Conservation (phyloP, 2,329 filamentous ascomycete species). For the Epichloe sp. region DNA sequence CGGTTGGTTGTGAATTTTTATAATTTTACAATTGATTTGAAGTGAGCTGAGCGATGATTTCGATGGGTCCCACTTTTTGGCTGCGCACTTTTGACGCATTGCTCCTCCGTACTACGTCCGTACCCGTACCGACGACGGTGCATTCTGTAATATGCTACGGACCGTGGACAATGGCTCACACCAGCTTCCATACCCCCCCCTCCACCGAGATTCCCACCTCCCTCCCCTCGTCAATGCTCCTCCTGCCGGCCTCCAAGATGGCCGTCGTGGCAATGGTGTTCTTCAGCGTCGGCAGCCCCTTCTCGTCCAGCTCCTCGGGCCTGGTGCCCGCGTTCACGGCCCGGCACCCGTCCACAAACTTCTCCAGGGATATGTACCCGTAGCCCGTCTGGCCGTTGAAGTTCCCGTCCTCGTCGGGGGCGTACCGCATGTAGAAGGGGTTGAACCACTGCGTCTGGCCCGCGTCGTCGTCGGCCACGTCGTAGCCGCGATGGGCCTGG, state of each 20-base stretch:
- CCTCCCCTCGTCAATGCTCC: slow-evolving; percentile 65
- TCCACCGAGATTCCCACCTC: slow-evolving; percentile 60
- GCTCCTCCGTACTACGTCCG: too few species aligned
- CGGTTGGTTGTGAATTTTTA: not conserved
- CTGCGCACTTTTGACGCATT: not conserved
- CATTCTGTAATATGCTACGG: too few species aligned
- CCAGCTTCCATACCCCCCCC: slow-evolving; percentile 52
- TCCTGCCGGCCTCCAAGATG: slow-evolving; percentile 75
- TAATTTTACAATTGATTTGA: not conserved
- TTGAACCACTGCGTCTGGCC: slow-evolving; percentile 75
- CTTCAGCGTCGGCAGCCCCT: slow-evolving; percentile 69
- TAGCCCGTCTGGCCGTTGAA: slow-evolving; percentile 86
- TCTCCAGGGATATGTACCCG: slow-evolving; percentile 89
- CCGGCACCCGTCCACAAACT: slow-evolving; percentile 81
- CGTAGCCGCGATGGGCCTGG: slow-evolving; percentile 89
- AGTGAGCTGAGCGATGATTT: not conserved
- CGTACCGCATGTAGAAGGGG: slow-evolving; percentile 92
- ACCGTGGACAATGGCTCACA: slow-evolving; percentile 15
- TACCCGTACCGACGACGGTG: too few species aligned
- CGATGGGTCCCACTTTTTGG: not conserved
- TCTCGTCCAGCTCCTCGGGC: slow-evolving; percentile 63
- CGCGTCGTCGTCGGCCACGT: slow-evolving; percentile 70
- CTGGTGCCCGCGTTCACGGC: slow-evolving; percentile 64
- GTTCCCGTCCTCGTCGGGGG: slow-evolving; percentile 88
- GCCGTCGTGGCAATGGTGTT: slow-evolving; percentile 90